Evolutionary conservation across 306 rosid genomes (phyloP), one percentile per base, ranked within the genome.

Genomic region (Pueraria montana): DNA sequence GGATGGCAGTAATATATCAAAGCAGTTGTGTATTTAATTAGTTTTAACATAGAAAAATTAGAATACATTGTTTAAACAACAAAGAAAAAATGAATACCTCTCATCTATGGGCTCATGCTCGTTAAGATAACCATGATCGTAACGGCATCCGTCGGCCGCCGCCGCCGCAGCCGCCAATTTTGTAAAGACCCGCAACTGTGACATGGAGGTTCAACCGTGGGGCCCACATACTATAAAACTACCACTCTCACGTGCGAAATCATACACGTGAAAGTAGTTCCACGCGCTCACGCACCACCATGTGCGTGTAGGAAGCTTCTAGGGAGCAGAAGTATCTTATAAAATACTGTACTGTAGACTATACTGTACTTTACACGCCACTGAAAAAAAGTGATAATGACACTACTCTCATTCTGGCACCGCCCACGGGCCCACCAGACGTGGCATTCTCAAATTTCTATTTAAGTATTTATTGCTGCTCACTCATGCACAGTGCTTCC

Each of bases 391-490:
- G 79, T 72, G 84, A 84, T 45, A 72, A 72, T 9, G 82, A 68
- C 82, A 64, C 61, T 4, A 67, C 87, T 74, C 23, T 20, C 52
- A 50, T 64, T 75, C 82, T 59, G 79, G 79, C 84, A 85, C 87
- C 85, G 85, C 56, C 82, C 69, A 32, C 7, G 65, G 87, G 17
- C 53, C 87, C 87, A 75, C 79, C 3, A 50, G 83, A 78, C 83
- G 87, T 84, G 83, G 87, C 87, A 63, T 65, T 50, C 62, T 36
- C 80, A 78, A 66, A 38, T 81, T 72, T 72, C 74, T n/a, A n/a
- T n/a, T n/a, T n/a, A n/a, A n/a, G n/a, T 12, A 30, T 62, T 34
- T 72, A 11, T 49, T 62, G 21, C 74, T 43, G 12, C 49, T 34
- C 53, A 9, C 24, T 49, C 0, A 9, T 72, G 74, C 72, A 80